Evolutionary conservation across 106 monocot genomes (phyloP), one percentile per base, ranked within the genome.

Genomic region (Triglochin maritima): DNA sequence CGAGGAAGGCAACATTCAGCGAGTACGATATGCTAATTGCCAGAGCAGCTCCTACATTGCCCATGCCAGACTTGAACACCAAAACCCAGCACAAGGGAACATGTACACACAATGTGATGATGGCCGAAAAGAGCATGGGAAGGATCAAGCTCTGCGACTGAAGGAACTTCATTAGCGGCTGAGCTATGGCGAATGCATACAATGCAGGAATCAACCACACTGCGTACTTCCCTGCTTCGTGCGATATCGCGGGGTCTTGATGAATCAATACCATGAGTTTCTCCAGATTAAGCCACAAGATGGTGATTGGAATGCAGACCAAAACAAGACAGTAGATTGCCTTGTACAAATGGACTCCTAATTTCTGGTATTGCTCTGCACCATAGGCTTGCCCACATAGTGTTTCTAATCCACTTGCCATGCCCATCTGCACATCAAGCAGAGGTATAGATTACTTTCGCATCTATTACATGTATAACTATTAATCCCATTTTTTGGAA

Each of bases 11-110:
- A 4, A 71, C 82, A 67, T 87, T 89, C 66, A 81, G 44, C 87
- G 85, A 89, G 67, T 74, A 81, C 2, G 89, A 78, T 64, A 89
- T 69, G 62, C 87, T 84, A 16, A 85, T 82, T 2, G 94, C 79
- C 4, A 94, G 60, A 44, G 94, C 82, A 53, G 94, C 94, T 10
- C 94, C 89, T 11, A 72, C 61, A 65, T 79, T 83, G 7, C 82
- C 77, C 59, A 89, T 13, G n/a, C 75, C 67, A 5, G 79, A 51
- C 64, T 73, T 85, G 70, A 87, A 94, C 0, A 89, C 89, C 51
- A 94, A 59, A 13, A 66, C 47, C 89, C 89, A 94, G 60, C 87
- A 87, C 7, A 94, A 67, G 70, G 87, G 81, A 6, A 72, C 58
- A n/a, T 81, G 81, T 42, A 81, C 9, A 68, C 81, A 76, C 0